These are phyloP conservation scores for Aspergillus steynii DNA, from an alignment of 495 filamentous ascomycete genomes.

Conservation along the genomic window DNA sequence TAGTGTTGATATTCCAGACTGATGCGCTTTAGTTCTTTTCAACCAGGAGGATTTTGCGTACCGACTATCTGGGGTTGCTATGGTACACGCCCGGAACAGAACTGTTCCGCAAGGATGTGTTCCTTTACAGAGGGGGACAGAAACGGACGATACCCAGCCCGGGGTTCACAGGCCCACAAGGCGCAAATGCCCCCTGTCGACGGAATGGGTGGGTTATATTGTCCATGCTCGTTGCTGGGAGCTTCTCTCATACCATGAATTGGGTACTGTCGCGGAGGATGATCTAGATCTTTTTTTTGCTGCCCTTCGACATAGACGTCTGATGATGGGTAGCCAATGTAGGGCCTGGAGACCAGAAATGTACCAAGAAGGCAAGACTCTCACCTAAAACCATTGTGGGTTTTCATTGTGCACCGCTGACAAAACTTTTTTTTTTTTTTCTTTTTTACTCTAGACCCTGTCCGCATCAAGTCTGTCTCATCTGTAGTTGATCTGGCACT, in stretches of 20 bases:
- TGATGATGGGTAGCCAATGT: not conserved
- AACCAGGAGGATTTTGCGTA: no score
- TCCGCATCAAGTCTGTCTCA: not conserved
- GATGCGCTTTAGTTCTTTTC: no score
- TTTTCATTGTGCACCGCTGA: not conserved
- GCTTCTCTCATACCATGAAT: not conserved
- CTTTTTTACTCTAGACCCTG: not conserved
- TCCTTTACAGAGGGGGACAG: not conserved
- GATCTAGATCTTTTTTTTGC: not conserved
- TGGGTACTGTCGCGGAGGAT: not conserved
- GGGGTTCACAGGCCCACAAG: not conserved
- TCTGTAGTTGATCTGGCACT: not conserved
- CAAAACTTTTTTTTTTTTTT: not conserved
- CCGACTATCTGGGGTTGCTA: no score
- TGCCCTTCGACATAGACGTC: not conserved
- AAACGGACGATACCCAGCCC: not conserved
- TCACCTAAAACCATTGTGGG: not conserved
- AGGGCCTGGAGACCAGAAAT: not conserved
- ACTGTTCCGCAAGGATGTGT: no score
- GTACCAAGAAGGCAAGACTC: not conserved
- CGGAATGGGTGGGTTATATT: not conserved
- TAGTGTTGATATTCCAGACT: no score
- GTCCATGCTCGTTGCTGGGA: constrained; percentile 1
- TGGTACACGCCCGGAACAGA: no score
- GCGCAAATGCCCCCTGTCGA: not conserved